These are phyloP conservation scores for Lomentospora prolificans DNA, from an alignment of 2,329 filamentous ascomycete species.

Conservation along the genomic window DNA sequence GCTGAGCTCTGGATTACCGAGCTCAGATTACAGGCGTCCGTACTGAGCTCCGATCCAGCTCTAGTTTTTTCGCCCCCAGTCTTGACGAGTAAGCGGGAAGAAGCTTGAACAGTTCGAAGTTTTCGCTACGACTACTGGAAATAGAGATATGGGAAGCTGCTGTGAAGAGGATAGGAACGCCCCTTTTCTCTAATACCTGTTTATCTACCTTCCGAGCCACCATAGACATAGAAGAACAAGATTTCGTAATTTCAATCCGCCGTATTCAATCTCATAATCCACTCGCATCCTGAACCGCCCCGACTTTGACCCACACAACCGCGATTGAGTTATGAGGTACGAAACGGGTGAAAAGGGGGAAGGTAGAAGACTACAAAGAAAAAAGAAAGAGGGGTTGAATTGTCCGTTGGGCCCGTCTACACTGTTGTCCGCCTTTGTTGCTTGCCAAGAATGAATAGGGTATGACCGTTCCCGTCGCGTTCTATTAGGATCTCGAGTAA, in stretches of 20 bases:
- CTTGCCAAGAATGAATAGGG: not conserved
- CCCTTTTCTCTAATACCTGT: not conserved
- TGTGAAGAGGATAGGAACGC: not conserved
- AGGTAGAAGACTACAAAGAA: not conserved
- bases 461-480: not conserved
- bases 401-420: not conserved
- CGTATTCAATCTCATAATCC: too few species aligned
- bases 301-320: too few species aligned
- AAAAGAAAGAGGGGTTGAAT: not conserved
- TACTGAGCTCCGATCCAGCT: not conserved
- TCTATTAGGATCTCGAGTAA: not conserved
- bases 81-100: not conserved
- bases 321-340: not conserved
- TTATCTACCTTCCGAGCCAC: not conserved
- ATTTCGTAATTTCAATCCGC: too few species aligned
- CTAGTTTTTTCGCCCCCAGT: not conserved
- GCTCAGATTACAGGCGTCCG: conserved; percentile 19
- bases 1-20: conserved; percentile 17
- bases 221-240: too few species aligned
- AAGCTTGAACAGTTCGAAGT: not conserved
- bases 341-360: not conserved
- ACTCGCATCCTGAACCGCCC: too few species aligned
- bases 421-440: not conserved
- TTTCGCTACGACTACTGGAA: not conserved
- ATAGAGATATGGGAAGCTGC: not conserved